Base-by-base conservation (phyloP, 1,284 basidiomycete species). In the Boletellus dicymbophilus region DNA sequence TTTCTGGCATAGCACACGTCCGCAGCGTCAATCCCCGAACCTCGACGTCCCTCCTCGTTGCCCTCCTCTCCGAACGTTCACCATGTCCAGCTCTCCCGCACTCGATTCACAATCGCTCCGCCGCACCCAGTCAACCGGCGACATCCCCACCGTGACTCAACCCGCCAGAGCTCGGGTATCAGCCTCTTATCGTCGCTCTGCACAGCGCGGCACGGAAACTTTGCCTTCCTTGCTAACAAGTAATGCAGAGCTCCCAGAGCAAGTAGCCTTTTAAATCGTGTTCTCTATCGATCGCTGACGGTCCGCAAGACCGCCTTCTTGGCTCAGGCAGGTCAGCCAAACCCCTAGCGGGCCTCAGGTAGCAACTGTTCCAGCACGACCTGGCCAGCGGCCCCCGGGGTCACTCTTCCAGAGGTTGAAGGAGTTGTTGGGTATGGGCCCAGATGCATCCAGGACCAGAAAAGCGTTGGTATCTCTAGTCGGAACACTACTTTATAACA, bases 381-480 rank as follows among this genome's bases (percentile, higher is more conserved):
- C 44, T 28, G 23, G 6, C n/a, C 46, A 43, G 25, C 57, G 18
- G 16, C 41, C 12, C 38, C 27, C 55, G 10, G 53, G 53, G 39
- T 44, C 69, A 4, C 38, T 60, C 3, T 41, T 55, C 22, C 53
- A 56, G 13, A 52, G 52, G n/a, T 11, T 75, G 10, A 67, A 80
- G 56, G 66, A 69, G 2, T 77, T 78, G 58, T 67, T 89, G 49
- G 88, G 87, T 2, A 69, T 81, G 53, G 84, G 82, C 6, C 74
- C 79, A 7, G 69, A 72, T 33, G 79, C 81, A 30, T 78, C 84
- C 8, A 74, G 71, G 47, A 74, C 72, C 8, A 75, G 86, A 40
- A 82, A 80, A 61, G 72, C 79, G 44, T 62, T 85, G 10, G 72
- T 86, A n/a, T 78, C 77, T 3, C 58, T 88, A 6, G 61, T 82